These are phyloP conservation scores for Oryza longistaminata DNA, from an alignment of 176 grass and related monocot species.

Conservation along the genomic window DNA sequence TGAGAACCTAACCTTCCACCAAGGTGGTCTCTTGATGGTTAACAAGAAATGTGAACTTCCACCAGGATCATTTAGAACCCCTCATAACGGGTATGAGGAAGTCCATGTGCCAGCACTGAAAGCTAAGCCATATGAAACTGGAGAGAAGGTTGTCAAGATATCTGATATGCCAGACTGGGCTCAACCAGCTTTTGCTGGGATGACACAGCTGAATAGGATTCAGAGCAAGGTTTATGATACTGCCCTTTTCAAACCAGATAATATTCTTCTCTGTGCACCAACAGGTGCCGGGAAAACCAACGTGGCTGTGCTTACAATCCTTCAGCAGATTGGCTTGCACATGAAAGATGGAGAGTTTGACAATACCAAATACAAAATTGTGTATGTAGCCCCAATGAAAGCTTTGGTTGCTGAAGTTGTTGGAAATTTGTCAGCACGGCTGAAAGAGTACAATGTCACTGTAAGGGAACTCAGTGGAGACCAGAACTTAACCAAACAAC, in stretches of 20 bases:
- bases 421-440: conserved; percentile 71
- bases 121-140: conserved; percentile 54
- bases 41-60: conserved; percentile 83
- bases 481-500: conserved; percentile 76
- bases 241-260: conserved; percentile 76
- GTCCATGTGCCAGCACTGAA: conserved; percentile 82
- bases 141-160: conserved; percentile 88
- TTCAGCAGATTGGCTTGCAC: conserved; percentile 85
- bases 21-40: conserved; percentile 89
- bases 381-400: conserved; percentile 99
- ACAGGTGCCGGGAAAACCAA: conserved; percentile 98
- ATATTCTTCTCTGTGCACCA: conserved; percentile 70
- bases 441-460: conserved; percentile 65
- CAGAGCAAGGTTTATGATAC: conserved; percentile 93
- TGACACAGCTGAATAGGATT: conserved; percentile 88
- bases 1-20: conserved; percentile 77
- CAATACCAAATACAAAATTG: conserved; percentile 87
- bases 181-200: conserved; percentile 76
- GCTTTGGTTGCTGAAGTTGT: conserved; percentile 96
- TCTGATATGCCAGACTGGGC: conserved; percentile 71
- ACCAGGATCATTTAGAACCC: conserved; percentile 61
- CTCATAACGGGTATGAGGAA: conserved; percentile 86
- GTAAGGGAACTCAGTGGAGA: conserved; percentile 96
- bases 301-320: conserved; percentile 86
- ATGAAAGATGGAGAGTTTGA: conserved; percentile 77